phyloP scores from a whole-genome alignment of 768 basidiomycete genomes.

The Chalciporus piperatus region DNA sequence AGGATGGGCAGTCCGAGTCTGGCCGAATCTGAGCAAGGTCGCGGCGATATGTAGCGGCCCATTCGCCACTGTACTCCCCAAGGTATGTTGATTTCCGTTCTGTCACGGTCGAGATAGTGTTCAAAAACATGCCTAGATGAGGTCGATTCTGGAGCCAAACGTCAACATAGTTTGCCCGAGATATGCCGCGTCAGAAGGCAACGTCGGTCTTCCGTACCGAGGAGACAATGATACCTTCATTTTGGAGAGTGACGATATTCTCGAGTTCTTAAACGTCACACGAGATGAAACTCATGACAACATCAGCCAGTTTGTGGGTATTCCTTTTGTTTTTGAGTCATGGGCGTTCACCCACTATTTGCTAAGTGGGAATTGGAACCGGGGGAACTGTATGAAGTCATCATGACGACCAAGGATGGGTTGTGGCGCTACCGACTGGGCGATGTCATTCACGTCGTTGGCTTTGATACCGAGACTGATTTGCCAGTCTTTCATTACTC shows the following conservation, averaged over 20 bases:
- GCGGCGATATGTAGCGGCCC: conserved; percentile 8
- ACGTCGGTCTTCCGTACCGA: not conserved
- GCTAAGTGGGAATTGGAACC: conserved; percentile 17
- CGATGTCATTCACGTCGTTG: conserved; percentile 16
- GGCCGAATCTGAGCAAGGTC: conserved; percentile 7
- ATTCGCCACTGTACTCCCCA: conserved; percentile 10
- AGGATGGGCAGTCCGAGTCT: conserved; percentile 18
- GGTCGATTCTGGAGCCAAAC: conserved; percentile 11
- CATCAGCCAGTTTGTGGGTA: conserved; percentile 15
- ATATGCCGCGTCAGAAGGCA: conserved; percentile 14
- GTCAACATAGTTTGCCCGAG: not conserved
- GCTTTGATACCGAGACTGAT: conserved; percentile 8
- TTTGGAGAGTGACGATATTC: not conserved
- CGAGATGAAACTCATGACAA: conserved; percentile 10
- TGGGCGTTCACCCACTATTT: not conserved
- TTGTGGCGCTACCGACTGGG: conserved; percentile 24
- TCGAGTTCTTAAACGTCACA: conserved; percentile 18
- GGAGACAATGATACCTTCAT: conserved; percentile 10
- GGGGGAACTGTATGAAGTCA: conserved; percentile 16
- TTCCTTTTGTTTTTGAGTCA: not conserved
- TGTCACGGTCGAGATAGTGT: not conserved
- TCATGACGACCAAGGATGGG: conserved; percentile 22
- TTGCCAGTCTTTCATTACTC: conserved; percentile 12
- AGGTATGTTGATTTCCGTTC: conserved; percentile 1
- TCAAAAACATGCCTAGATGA: conserved; percentile 4